Base-by-base conservation (phyloP, 2,329 filamentous ascomycete genomes). In the Acephala macrosclerotiorum region DNA sequence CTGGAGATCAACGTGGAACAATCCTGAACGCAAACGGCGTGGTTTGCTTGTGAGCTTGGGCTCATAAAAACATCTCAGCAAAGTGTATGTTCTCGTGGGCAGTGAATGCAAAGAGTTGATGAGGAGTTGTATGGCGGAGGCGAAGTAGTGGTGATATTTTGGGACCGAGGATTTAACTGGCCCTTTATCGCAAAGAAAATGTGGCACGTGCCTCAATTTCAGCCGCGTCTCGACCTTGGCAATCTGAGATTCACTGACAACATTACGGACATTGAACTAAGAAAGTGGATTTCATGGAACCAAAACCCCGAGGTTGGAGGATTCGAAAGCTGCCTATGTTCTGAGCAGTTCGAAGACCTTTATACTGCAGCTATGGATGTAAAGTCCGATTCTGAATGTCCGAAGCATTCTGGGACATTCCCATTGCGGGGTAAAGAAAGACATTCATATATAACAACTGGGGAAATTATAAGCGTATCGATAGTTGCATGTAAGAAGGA, bases 41-140 rank as follows among this genome's bases (percentile, higher is more conserved):
- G 45, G 29, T n/a, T 45, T 22, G 45, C 26, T 18, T 16, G 45
- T 26, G 25, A 55, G 29, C 22, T 47, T 35, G n/a, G 26, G 25
- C 47, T 64, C 61, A 60, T 64, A 60, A 64, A 26, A 55, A 56
- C 45, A 60, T 64, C 33, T 38, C 49, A 60, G 36, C 55, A 42
- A 22, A 57, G n/a, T 20, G 22, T 53, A 14, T 36, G 33, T 40
- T 57, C 22, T 9, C 11, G 55, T 20, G n/a, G 14, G 55, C n/a
- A 38, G 38, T 47, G 16, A 12, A 47, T 49, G 55, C 55, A 25
- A 57, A n/a, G 11, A 20, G 29, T 36, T 9, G 29, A 14, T 35
- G 16, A 14, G 25, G 26, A 55, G n/a, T n/a, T 16, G 29, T 38
- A 5, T 25, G 40, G 16, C 42, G 53, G 59, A 20, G 59, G 22